Base-by-base conservation (phyloP, 202 grass and related monocot genomes). In the Dendrocalamus latiflorus region DNA sequence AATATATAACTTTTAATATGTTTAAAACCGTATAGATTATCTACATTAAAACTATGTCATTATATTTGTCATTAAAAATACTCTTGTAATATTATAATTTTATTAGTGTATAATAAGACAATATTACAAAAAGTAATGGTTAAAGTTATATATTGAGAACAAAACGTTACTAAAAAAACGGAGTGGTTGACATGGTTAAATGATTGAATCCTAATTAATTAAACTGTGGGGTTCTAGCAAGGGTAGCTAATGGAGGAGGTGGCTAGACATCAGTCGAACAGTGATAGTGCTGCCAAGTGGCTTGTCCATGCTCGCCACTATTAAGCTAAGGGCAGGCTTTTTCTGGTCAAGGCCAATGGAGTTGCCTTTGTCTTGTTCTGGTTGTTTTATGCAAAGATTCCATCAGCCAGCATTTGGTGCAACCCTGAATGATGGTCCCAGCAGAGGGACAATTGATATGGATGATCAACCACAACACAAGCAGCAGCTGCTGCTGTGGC, bases 301-400 rank as follows among this genome's bases (percentile, higher is more conserved):
- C 83, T 83, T 90, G 88, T 90, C 88, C 83, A 90, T 86, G 88
- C 83, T 86, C 5, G 83, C 78, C 88, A 90, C 88, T 82, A 89
- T 69, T 28, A 37, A 45, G 28, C 56, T 1, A 20, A 70, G 30
- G 57, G 76, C 60, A 65, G 63, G 12, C 70, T 85, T 18, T 17
- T 18, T 65, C 59, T 34, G 60, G 84, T 90, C 88, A 86, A 90
- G 74, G 72, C 56, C 56, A 30, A 83, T 86, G 84, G 79, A 83
- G 79, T 55, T 71, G 42, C 43, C 34, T 50, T 90, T 83, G 88
- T 86, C 79, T n/a, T 36, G n/a, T 86, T 75, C 60, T 51, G 7
- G 14, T 9, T 82, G 88, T 90, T 77, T 56, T 20, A 56, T 21
- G 74, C 79, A n/a, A 59, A 86, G 88, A 86, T 90, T 90, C 88